These are phyloP conservation scores for Hyphodiscus hymeniophilus DNA, from an alignment of 495 filamentous ascomycete species.

Conservation along the genomic window DNA sequence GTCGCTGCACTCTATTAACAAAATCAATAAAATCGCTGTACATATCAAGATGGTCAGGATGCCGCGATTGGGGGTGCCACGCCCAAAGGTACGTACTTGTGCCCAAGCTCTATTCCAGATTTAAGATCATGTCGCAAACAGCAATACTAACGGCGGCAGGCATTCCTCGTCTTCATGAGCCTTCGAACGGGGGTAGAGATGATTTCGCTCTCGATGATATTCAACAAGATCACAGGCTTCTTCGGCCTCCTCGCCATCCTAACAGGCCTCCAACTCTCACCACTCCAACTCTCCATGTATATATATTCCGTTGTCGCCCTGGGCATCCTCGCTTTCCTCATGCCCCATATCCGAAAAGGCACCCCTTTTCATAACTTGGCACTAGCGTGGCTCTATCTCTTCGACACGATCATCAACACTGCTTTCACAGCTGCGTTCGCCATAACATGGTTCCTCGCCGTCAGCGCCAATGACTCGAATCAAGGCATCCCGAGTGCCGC, in stretches of 20 bases:
- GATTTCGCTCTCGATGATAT: constrained; percentile 64
- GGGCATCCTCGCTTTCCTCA: constrained; percentile 48
- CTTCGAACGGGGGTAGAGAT: constrained; percentile 79
- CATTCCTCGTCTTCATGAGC: constrained; percentile 74
- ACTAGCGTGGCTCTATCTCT: constrained; percentile 68
- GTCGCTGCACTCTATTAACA: too few species aligned
- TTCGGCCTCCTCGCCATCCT: constrained; percentile 82
- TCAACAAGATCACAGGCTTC: constrained; percentile 83
- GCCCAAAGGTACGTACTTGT: constrained; percentile 41
- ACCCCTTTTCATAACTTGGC: constrained; percentile 59
- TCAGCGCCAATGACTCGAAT: constrained; percentile 38
- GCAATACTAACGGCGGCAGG: constrained; percentile 11
- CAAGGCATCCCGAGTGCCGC: constrained; percentile 25
- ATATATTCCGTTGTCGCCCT: constrained; percentile 70
- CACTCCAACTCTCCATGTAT: constrained; percentile 72
- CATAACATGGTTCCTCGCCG: constrained; percentile 71
- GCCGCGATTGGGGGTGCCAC: constrained; percentile 49
- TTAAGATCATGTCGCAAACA: background rate
- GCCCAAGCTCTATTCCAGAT: background rate
- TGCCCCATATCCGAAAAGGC: constrained; percentile 62
- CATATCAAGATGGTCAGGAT: constrained; percentile 14
- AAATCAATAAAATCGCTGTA: background rate
- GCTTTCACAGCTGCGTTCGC: constrained; percentile 73
- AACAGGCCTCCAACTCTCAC: constrained; percentile 54
- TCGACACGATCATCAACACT: constrained; percentile 71